Evolutionary conservation across 148 eudicot species (phyloP), one percentile per base, ranked within the genome.

Genomic region (Vaccinium vitisidaea): DNA sequence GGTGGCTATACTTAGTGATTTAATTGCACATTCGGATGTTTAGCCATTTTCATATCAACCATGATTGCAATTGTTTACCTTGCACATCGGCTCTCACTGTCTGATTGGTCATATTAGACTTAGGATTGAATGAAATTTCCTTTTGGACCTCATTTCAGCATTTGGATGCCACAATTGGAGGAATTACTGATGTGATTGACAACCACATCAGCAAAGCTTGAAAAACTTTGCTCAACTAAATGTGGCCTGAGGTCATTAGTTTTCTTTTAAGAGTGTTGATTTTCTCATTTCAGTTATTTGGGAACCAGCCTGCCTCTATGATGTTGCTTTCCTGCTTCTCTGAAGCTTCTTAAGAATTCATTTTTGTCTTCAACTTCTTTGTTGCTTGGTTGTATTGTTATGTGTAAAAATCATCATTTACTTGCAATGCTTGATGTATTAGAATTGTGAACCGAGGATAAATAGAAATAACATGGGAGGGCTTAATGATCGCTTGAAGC

Each of bases 401-500:
- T 8, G 65, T 58, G 65, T 58, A 58, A 19, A 58, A 18, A 58
- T 19, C 6, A 19, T 63, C 2, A n/a, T 63, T 63, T 63, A 8
- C 27, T n/a, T 21, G 25, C 27, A 63, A 63, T 21, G 11, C 70
- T 63, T 63, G 27, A 63, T n/a, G 12, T 23, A 8, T 63, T n/a
- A 21, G 25, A 21, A 63, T 21, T 59, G 8, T 21, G 9, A 18
- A 1, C 54, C 2, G 2, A 21, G 32, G 25, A 78, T 56, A 5
- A 19, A 56, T 58, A 58, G 9, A 58, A 19, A 58, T 6, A 19
- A n/a, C 65, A 95, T 95, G 95, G 91, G 83, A 69, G 88, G 82
- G 11, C 70, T 5, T 52, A 88, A 87, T 80, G 90, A 80, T 9
- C 49, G 59, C 3, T 13, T 81, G 63, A 79, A 85, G 73, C 73